phyloP scores from a whole-genome alignment of 2,329 filamentous ascomycete species.

The Colletotrichum viniferum region DNA sequence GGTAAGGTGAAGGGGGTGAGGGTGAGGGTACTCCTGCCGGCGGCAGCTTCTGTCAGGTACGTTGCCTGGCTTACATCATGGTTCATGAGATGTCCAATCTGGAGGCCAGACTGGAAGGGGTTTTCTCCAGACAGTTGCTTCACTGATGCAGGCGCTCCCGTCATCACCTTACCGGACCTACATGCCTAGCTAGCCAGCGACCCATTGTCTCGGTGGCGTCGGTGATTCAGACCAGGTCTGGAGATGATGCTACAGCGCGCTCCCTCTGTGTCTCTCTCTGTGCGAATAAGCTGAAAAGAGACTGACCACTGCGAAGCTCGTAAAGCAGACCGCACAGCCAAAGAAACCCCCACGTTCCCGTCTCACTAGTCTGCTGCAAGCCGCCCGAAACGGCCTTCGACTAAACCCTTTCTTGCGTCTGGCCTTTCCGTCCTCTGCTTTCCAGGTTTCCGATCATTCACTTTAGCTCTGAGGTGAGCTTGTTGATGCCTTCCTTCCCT shows the following conservation, averaged over 20 bases:
- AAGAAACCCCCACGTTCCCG: slow-evolving; percentile 8
- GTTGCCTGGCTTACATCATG: background rate
- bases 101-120: background rate
- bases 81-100: background rate
- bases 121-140: background rate
- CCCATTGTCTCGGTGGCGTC: background rate
- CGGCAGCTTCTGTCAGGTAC: background rate
- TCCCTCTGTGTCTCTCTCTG: background rate
- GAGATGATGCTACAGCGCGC: background rate
- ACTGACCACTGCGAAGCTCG: background rate
- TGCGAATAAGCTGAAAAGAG: background rate
- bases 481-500: background rate
- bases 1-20: background rate
- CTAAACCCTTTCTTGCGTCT: slow-evolving; percentile 1
- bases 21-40: background rate
- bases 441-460: background rate
- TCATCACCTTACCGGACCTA: background rate
- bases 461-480: background rate
- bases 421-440: background rate
- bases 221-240: background rate
- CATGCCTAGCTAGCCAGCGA: background rate
- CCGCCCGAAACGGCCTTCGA: slow-evolving; percentile 4
- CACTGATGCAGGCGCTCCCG: background rate
- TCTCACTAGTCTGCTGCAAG: slow-evolving; percentile 10
- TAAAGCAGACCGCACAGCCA: background rate